These are phyloP conservation scores for Escallonia herrerae DNA, from an alignment of 129 eudicot species.

Conservation along the genomic window DNA sequence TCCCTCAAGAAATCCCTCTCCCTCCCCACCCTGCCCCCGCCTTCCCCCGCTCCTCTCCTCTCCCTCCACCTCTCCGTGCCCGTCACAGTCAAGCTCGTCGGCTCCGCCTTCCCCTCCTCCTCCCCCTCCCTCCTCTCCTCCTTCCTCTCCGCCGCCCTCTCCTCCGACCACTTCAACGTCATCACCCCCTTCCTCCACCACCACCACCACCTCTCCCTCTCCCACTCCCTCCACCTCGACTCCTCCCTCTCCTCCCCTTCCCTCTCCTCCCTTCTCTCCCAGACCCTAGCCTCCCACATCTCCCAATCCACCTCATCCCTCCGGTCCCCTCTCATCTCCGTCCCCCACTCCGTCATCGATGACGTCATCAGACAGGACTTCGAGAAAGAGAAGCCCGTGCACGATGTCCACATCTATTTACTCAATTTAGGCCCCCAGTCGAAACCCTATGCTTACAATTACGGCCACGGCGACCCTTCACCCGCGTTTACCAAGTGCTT, in stretches of 20 bases:
- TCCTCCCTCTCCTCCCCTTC: slow-evolving; percentile 44
- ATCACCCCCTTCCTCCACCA: slow-evolving; percentile 39
- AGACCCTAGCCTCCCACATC: slow-evolving; percentile 33
- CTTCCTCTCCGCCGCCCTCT: slow-evolving; percentile 58
- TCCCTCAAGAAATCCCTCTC: slow-evolving; percentile 49
- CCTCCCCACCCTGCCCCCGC: slow-evolving; percentile 27
- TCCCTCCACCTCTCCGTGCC: slow-evolving; percentile 56
- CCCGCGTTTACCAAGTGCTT: slow-evolving; percentile 57
- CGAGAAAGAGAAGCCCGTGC: slow-evolving; percentile 32
- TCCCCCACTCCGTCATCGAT: slow-evolving; percentile 39
- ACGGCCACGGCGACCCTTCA: slow-evolving; percentile 56
- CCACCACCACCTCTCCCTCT: slow-evolving; percentile 44
- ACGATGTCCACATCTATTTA: slow-evolving; percentile 43
- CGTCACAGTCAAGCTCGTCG: slow-evolving; percentile 59
- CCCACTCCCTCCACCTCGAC: slow-evolving; percentile 50
- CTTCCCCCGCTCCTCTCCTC: slow-evolving; percentile 49
- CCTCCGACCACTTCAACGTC: slow-evolving; percentile 76
- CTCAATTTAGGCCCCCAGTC: slow-evolving; percentile 56
- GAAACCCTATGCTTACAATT: slow-evolving; percentile 66
- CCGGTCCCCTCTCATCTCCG: slow-evolving; percentile 46
- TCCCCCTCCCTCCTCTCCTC: slow-evolving; percentile 43
- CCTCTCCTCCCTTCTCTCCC: slow-evolving; percentile 30
- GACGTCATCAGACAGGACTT: slow-evolving; percentile 39
- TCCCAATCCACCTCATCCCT: slow-evolving; percentile 37
- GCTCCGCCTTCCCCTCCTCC: slow-evolving; percentile 57